Evolutionary conservation across 805 yeast genomes (phyloP), one percentile per base, ranked within the genome.

Genomic region (Candida peoriensis): DNA sequence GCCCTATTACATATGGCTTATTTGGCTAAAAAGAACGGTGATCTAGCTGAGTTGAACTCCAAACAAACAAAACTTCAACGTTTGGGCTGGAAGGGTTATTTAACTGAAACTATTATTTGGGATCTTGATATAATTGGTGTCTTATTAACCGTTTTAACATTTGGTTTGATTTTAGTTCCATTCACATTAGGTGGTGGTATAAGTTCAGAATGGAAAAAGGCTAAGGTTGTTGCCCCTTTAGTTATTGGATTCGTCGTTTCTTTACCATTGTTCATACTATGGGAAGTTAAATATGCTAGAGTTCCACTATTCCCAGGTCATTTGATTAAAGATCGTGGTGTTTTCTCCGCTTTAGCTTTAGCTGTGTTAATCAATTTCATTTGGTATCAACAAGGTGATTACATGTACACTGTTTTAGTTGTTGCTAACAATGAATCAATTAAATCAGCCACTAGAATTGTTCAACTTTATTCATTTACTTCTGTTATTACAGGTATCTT

Each of bases 321-420:
- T 6, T 46, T 58, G 27, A 63, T 66, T 12, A 70, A 60, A 37
- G 80, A 80, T 51, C 70, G 84, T 41, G 81, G 81, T 41, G 74
- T 80, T 16, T 74, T 77, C 72, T 61, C 80, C n/a, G 81, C 85
- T 16, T 50, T 78, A 34, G 42, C 68, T 28, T 72, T 80, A 42
- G 82, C 72, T 11, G 52, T 76, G 37, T 58, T 76, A 40, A 66
- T 76, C 41, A 68, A 78, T 55, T 66, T 75, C 43, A 59, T 74
- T 30, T 78, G 79, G 77, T 69, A 72, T 54, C 70, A 77, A 76
- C 84, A 78, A 44, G 78, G 78, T 48, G 80, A 74, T 43, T 81
- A 64, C 54, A 62, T 80, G 63, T 78, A 73, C 57, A 68, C 86
- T 1, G 78, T 78, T 21, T 60, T 81, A 38, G 46, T 70, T 31